Evolutionary conservation across 2,329 filamentous ascomycete species (phyloP).

Genomic region (Diaporthe sp.): DNA sequence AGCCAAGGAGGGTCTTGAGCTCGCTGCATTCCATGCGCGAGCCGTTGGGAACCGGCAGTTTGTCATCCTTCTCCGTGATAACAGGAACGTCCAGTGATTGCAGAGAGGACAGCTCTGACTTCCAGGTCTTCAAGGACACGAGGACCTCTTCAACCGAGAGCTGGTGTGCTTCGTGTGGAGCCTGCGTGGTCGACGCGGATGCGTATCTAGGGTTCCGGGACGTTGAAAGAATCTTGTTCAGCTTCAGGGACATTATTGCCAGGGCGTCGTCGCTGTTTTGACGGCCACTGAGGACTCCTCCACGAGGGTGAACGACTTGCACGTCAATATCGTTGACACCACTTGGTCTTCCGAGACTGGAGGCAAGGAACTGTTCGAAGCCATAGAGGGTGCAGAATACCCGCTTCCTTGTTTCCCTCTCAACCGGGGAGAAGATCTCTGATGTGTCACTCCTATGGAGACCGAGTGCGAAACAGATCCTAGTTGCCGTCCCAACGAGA

Average conservation of each 20-base stretch:
- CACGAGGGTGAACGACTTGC: constrained; percentile 44
- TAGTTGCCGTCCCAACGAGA: constrained; percentile 45
- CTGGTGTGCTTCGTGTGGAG: constrained; percentile 33
- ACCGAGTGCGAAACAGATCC: constrained; percentile 46
- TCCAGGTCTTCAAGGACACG: constrained; percentile 40
- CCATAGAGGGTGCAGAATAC: constrained; percentile 50
- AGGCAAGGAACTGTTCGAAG: constrained; percentile 50
- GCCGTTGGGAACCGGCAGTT: constrained; percentile 30
- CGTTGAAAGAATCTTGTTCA: constrained; percentile 44
- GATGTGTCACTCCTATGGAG: constrained; percentile 46
- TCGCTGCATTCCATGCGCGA: constrained; percentile 41
- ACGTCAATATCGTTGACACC: constrained; percentile 49
- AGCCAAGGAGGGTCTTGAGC: constrained; percentile 40
- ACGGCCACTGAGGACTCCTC: constrained; percentile 41
- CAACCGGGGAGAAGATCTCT: constrained; percentile 45
- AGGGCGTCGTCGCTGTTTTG: constrained; percentile 41
- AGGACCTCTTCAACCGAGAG: constrained; percentile 36
- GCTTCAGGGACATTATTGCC: constrained; percentile 44
- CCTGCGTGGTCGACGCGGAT: background rate
- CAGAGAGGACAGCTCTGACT: constrained; percentile 37
- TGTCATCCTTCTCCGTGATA: constrained; percentile 34
- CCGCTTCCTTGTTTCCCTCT: constrained; percentile 47
- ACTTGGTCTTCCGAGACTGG: constrained; percentile 48
- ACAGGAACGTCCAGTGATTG: constrained; percentile 39
- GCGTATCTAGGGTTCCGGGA: constrained; percentile 37